These are phyloP conservation scores for barrel medic (Medicago truncatula) DNA, from an alignment of 306 rosid species.

Conservation along the genomic window MtrunA17r5.0-ANR NC_053046.1:11134001-11134500, in stretches of 20 bases:
- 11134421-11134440: background rate
- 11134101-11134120: background rate
- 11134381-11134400: background rate
- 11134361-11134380: background rate
- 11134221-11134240: background rate
- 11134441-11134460: background rate
- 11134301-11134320: constrained; percentile 3
- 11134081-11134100: background rate
- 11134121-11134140: background rate
- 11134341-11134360: background rate
- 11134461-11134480: background rate
- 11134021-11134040: too few relatives aligned
- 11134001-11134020: constrained; percentile 5
- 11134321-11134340: background rate
- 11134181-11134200: background rate
- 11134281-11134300: background rate
- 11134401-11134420: background rate
- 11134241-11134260: background rate
- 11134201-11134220: background rate
- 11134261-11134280: background rate
- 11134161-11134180: background rate
- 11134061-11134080: background rate
- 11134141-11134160: background rate
- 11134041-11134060: constrained; percentile 1
- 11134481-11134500: background rate